Conservation (phyloP, 2,329 filamentous ascomycete species). For the Apiospora marii region DNA sequence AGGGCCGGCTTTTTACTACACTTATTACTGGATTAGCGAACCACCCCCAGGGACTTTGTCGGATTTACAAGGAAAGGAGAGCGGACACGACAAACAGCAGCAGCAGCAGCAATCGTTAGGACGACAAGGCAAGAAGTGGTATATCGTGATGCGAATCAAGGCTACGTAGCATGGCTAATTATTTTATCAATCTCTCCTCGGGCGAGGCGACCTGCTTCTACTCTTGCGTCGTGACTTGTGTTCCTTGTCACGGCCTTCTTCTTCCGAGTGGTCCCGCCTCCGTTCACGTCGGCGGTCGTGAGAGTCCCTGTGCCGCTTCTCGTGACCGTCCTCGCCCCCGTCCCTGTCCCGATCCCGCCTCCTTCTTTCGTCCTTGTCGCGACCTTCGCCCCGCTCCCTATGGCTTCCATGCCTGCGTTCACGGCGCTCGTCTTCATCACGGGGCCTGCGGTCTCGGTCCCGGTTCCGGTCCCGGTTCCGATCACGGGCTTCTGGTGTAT, state of each 20-base stretch:
- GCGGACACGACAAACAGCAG: background rate
- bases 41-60: background rate
- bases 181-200: constrained; percentile 34
- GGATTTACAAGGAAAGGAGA: background rate
- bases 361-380: constrained; percentile 22
- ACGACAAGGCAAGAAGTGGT: background rate
- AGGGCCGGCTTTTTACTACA: constrained; percentile 13
- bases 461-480: constrained; percentile 42
- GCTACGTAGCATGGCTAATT: constrained; percentile 13
- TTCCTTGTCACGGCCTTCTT: constrained; percentile 34
- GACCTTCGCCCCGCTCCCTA: constrained; percentile 34
- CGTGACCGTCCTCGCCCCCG: constrained; percentile 38
- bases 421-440: constrained; percentile 39
- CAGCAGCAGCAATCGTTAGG: background rate
- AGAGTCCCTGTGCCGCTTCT: constrained; percentile 33
- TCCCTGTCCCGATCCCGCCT: constrained; percentile 31
- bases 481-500: constrained; percentile 36
- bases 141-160: constrained; percentile 12
- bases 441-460: constrained; percentile 38
- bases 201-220: constrained; percentile 54
- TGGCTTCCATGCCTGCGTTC: constrained; percentile 32
- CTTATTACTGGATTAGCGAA: constrained; percentile 20
- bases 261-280: constrained; percentile 25
- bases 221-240: constrained; percentile 44
- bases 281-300: background rate